phyloP scores from a whole-genome alignment of 192 early-diverging fungal species.

The Spinellus fusiger region DNA sequence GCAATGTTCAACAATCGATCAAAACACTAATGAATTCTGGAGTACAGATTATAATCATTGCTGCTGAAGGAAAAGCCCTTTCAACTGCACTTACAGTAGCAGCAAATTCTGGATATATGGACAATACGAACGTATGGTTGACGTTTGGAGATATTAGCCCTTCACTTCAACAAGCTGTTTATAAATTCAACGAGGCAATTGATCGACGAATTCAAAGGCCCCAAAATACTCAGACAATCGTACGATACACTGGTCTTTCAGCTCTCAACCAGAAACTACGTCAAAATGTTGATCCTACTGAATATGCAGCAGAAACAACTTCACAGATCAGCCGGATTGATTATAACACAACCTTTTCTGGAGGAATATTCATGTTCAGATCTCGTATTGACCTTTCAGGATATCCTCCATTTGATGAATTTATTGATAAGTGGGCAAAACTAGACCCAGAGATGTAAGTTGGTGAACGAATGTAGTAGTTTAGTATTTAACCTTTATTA shows the following conservation, averaged over 20 bases:
- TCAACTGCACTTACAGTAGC: conserved; percentile 31
- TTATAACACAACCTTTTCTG: conserved; percentile 27
- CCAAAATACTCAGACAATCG: not conserved
- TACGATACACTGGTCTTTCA: not conserved
- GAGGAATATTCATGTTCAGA: conserved; percentile 41
- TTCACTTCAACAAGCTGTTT: not conserved
- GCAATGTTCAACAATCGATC: conserved; percentile 28
- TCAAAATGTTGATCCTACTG: conserved; percentile 13
- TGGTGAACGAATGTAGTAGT: not conserved
- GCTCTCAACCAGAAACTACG: not conserved
- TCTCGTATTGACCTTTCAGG: conserved; percentile 32
- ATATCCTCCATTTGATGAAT: conserved; percentile 40
- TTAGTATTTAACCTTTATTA: not conserved
- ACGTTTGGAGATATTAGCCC: not conserved
- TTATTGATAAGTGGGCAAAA: conserved; percentile 39
- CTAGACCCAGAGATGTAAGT: conserved; percentile 35
- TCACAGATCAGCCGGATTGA: conserved; percentile 21
- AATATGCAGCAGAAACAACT: conserved; percentile 16
- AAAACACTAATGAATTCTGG: conserved; percentile 30
- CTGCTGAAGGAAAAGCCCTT: conserved; percentile 28
- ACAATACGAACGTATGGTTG: conserved; percentile 23
- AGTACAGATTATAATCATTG: conserved; percentile 33
- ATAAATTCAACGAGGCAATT: conserved; percentile 17
- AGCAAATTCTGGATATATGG: conserved; percentile 32
- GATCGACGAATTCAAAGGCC: not conserved